A percentile compares a stretch with the other conserved stretches of the same genome.
Conservation (phyloP, 2,329 filamentous ascomycete species). For the Penicillium sp. region DNA sequence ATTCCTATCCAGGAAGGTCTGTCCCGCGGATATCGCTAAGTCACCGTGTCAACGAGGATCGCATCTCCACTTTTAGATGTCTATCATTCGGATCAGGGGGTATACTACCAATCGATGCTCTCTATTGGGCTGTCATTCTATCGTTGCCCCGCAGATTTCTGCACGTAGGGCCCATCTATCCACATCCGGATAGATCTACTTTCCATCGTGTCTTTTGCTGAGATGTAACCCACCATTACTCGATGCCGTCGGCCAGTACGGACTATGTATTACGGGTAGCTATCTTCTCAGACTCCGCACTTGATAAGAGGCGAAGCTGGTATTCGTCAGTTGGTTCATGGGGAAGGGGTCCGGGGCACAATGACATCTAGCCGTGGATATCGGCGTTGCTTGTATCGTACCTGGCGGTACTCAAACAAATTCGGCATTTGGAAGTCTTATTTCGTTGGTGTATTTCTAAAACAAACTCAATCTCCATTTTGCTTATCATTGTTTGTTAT, state of each 20-base stretch:
- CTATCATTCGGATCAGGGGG: no score
- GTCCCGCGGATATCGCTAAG: neutral
- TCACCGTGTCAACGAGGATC: neutral
- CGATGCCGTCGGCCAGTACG: neutral
- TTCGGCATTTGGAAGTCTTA: no score
- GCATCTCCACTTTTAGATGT: neutral
- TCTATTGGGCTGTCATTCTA: neutral
- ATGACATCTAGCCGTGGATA: no score
- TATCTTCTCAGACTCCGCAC: neutral
- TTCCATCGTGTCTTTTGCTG: neutral
- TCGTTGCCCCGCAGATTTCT: neutral
- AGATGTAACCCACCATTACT: neutral
- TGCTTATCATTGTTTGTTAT: no score
- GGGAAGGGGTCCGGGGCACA: no score
- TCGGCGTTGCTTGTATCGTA: no score
- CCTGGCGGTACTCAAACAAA: no score
- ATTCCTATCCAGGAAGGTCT: slow-evolving; percentile 4
- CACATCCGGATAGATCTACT: neutral
- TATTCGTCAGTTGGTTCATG: neutral
- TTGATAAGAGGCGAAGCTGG: neutral
- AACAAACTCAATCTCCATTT: no score
- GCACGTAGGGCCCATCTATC: neutral
- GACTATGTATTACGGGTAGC: neutral
- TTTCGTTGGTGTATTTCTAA: no score
- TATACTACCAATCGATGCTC: neutral